A percentile compares a stretch with the other conserved stretches of the same genome.
These are phyloP conservation scores for Botryotinia calthae DNA, from an alignment of 2,329 filamentous ascomycete species.

Conservation along the genomic window DNA sequence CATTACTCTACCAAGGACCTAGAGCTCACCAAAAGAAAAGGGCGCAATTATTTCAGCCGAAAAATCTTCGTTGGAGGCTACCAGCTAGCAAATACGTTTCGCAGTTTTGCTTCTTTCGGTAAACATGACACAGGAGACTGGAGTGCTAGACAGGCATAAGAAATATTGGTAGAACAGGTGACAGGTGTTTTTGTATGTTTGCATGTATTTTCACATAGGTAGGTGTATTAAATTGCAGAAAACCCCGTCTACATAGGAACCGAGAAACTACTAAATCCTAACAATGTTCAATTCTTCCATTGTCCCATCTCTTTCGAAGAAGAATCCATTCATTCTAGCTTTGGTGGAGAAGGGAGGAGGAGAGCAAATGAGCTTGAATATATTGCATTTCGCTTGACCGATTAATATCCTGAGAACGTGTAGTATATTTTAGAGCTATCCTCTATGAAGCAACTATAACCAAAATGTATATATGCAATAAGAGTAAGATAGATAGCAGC, in stretches of 20 bases:
- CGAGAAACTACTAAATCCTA: neutral
- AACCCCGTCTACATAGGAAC: neutral
- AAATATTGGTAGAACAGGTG: neutral
- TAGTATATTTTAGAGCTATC: neutral
- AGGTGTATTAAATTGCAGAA: neutral
- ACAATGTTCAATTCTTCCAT: rapidly evolving
- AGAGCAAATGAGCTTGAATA: neutral
- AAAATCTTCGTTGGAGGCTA: neutral
- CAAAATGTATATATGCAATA: neutral
- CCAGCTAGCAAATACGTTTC: neutral
- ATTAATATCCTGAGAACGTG: neutral
- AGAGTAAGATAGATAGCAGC: neutral
- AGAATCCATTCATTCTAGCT: neutral
- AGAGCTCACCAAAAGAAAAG: neutral
- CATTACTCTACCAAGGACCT: neutral
- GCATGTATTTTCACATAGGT: neutral
- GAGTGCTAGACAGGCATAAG: neutral
- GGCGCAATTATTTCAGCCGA: neutral
- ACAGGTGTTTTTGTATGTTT: too few relatives aligned
- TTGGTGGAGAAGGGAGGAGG: neutral
- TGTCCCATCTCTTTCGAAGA: neutral
- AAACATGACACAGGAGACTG: neutral
- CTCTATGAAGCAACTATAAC: neutral
- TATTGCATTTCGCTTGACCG: neutral
- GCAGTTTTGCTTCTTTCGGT: neutral